Evolutionary conservation across 2,329 filamentous ascomycete genomes (phyloP).

Genomic region (Aureobasidium zeae): DNA sequence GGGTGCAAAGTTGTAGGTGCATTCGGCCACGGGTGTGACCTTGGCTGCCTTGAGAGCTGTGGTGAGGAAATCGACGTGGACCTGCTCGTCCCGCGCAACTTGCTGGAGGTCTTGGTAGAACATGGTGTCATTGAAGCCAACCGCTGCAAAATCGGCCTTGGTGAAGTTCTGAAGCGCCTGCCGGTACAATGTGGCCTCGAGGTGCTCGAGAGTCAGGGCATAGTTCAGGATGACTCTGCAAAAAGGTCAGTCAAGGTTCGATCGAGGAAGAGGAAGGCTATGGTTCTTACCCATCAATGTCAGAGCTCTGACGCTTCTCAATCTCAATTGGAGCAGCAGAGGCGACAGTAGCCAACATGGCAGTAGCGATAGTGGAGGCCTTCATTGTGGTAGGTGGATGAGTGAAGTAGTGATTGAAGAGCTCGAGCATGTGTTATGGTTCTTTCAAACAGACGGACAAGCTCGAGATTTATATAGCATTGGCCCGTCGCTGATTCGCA

Average conservation of each 20-base stretch:
- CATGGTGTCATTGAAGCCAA: slow-evolving; percentile 39
- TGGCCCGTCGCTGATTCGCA: not conserved
- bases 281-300: slow-evolving; percentile 16
- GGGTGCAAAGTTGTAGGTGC: slow-evolving; percentile 47
- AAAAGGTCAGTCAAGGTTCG: not conserved
- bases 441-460: not conserved
- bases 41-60: slow-evolving; percentile 38
- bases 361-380: slow-evolving; percentile 17
- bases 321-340: slow-evolving; percentile 16
- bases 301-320: slow-evolving; percentile 15
- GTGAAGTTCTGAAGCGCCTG: slow-evolving; percentile 51
- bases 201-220: slow-evolving; percentile 37
- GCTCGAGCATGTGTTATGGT: not conserved
- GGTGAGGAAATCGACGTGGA: slow-evolving; percentile 50
- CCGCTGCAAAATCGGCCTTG: slow-evolving; percentile 42
- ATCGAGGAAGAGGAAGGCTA: not conserved
- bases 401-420: not conserved
- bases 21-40: slow-evolving; percentile 44
- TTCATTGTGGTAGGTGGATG: slow-evolving; percentile 17
- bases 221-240: slow-evolving; percentile 32
- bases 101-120: slow-evolving; percentile 51
- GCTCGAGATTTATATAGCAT: slow-evolving; percentile 2
- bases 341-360: slow-evolving; percentile 14
- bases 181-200: slow-evolving; percentile 54
- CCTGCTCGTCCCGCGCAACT: slow-evolving; percentile 48